Percentiles rank a stretch among this genome's conserved stretches.
Conservation (phyloP, 208 protist species). For the Acanthamoeba lugdunensis region DNA sequence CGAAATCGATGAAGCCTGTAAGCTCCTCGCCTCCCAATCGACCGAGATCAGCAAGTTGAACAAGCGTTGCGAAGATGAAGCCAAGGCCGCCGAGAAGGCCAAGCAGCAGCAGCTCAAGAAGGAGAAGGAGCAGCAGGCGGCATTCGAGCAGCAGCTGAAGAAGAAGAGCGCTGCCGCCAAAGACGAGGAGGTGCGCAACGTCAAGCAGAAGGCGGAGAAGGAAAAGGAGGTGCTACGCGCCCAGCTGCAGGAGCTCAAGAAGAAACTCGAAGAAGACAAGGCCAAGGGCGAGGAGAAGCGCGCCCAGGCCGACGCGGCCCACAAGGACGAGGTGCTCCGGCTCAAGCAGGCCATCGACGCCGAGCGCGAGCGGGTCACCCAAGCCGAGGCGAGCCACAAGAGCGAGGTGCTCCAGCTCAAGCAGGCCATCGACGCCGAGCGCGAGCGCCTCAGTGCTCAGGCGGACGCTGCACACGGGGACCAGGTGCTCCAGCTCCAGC, state of each 20-base stretch:
- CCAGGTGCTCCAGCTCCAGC: background rate
- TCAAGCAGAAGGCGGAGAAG: background rate
- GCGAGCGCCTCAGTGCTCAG: background rate
- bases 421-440: background rate
- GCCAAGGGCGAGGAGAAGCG: background rate
- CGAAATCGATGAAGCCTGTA: background rate
- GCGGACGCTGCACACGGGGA: background rate
- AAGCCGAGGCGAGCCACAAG: too few species aligned
- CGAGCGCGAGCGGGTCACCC: background rate
- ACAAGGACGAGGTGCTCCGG: too few species aligned
- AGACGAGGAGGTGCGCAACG: conserved; percentile 22
- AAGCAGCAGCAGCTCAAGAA: background rate
- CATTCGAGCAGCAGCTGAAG: background rate
- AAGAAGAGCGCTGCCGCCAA: background rate
- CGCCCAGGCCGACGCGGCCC: too few species aligned
- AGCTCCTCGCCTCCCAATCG: background rate
- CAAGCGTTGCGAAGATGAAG: background rate
- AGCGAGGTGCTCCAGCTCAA: background rate
- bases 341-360: background rate
- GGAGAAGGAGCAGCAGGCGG: conserved; percentile 22
- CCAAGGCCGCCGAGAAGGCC: background rate
- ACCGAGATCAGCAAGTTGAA: background rate
- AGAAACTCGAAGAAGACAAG: background rate
- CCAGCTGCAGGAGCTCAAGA: background rate
- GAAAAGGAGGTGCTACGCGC: background rate